Evolutionary conservation across 2,329 filamentous ascomycete genomes (phyloP), one percentile per base, ranked within the genome.

Genomic region (Metarhizium humberi): DNA sequence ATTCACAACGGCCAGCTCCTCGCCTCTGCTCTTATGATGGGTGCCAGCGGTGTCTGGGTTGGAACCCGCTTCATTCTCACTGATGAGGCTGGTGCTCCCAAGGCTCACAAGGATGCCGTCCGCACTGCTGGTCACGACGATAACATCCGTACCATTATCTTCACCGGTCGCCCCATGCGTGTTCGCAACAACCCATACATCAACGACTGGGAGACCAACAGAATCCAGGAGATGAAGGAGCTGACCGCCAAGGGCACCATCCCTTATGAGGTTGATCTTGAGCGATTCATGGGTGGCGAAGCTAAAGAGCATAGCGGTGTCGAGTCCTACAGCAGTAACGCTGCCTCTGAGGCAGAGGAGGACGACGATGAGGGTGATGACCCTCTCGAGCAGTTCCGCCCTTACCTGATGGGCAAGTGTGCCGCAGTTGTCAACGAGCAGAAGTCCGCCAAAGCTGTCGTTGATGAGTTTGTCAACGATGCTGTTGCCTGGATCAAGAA

Each of bases 81-180:
- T 55, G 89, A 96, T 63, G 94, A 99, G 79, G 94, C 94, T 55
- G 92, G 94, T 67, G 94, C 94, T 11, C 90, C 94, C 63, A 86
- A 90, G 73, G 83, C 88, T 50, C 92, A 99, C 80, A 94, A 97
- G 78, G 92, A 99, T 69, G 90, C 92, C 58, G 94, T 99, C 63
- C 84, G 85, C 67, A 96, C 92, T 47, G 84, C 94, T 53, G 84
- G 88, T 63, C 96, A 94, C 71, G 91, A 97, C 74, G 94, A 99
- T 75, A 99, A 95, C 68, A 78, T 97, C 70, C 88, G 90, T 69
- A 99, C 94, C 51, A 90, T 97, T 72, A 99, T 99, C 77, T 99
- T 97, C 82, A 99, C 94, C 56, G 94, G 94, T 55, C 89, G 94
- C 56, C 94, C 94, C 40, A 80, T 99, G 69, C 90, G 94, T 63